Conservation (phyloP, 106 monocot genomes). For the Posidonia australis region DNA sequence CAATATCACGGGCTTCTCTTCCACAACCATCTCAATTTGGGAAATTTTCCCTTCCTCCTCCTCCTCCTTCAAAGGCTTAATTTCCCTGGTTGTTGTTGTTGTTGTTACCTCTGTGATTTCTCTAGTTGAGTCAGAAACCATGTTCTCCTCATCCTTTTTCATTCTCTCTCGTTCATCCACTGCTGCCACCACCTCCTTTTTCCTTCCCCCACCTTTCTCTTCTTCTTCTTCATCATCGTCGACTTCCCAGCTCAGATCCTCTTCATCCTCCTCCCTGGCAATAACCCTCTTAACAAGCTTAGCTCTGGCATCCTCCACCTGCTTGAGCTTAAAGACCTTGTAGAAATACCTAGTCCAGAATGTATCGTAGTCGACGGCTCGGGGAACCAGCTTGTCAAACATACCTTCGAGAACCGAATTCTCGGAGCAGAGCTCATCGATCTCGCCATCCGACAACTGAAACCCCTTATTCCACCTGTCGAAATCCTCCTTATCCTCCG, state of each 20-base stretch:
- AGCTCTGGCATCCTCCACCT: constrained; percentile 71
- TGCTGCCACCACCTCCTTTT: neutral
- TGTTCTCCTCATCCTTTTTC: neutral
- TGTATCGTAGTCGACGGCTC: constrained; percentile 50
- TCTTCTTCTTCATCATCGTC: constrained; percentile 52
- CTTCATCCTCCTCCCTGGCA: constrained; percentile 61
- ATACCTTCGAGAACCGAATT: constrained; percentile 39
- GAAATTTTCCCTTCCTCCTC: neutral
- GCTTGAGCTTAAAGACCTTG: constrained; percentile 70
- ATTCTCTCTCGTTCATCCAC: neutral
- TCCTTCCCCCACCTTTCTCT: neutral
- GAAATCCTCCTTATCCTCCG: constrained; percentile 61
- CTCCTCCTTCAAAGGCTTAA: too few relatives aligned
- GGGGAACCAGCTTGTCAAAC: constrained; percentile 60
- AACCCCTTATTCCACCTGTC: constrained; percentile 47
- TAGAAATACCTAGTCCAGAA: constrained; percentile 92
- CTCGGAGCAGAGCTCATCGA: constrained; percentile 43
- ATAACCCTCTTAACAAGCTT: constrained; percentile 77
- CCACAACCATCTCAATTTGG: constrained; percentile 1
- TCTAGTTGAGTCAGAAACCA: neutral
- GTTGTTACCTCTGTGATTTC: neutral
- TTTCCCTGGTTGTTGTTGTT: neutral
- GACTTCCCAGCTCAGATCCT: constrained; percentile 53
- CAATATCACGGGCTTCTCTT: neutral
- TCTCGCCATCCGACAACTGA: constrained; percentile 44